These are phyloP conservation scores for Kodamaea fungicola DNA, from an alignment of 1,139 yeast species.

Conservation along the genomic window DNA sequence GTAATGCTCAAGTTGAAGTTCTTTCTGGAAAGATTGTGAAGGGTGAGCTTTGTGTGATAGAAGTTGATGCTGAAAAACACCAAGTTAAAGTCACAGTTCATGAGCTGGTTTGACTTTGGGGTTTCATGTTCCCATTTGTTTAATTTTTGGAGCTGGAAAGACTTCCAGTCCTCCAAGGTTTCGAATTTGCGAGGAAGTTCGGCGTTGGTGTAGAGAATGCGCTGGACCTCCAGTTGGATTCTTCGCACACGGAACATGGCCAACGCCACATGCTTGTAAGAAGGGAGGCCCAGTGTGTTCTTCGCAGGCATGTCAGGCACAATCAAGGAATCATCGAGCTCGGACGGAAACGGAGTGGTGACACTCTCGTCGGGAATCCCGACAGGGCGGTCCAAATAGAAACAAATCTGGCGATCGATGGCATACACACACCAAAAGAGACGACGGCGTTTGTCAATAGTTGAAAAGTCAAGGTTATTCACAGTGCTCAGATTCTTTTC, in stretches of 20 bases:
- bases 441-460: constrained; percentile 68
- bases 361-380: constrained; percentile 73
- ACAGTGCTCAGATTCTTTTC: constrained; percentile 31
- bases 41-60: constrained; percentile 66
- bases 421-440: constrained; percentile 89
- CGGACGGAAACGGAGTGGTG: constrained; percentile 65
- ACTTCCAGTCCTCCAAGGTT: constrained; percentile 59
- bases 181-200: constrained; percentile 64
- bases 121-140: constrained; percentile 58
- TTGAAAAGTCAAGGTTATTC: constrained; percentile 46
- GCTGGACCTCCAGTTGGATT: constrained; percentile 76
- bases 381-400: constrained; percentile 68
- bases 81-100: constrained; percentile 73
- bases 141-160: constrained; percentile 46
- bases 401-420: constrained; percentile 74
- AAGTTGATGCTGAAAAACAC: constrained; percentile 73
- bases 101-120: constrained; percentile 55
- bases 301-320: constrained; percentile 1
- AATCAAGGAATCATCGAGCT: constrained; percentile 52
- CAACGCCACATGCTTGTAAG: constrained; percentile 64
- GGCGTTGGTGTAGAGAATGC: constrained; percentile 63
- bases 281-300: constrained; percentile 5
- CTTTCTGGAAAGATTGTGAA: constrained; percentile 77
- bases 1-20: constrained; percentile 50
- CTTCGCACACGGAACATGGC: constrained; percentile 66